phyloP scores from a whole-genome alignment of 106 monocot species.

The Dendrobium officinale region DNA sequence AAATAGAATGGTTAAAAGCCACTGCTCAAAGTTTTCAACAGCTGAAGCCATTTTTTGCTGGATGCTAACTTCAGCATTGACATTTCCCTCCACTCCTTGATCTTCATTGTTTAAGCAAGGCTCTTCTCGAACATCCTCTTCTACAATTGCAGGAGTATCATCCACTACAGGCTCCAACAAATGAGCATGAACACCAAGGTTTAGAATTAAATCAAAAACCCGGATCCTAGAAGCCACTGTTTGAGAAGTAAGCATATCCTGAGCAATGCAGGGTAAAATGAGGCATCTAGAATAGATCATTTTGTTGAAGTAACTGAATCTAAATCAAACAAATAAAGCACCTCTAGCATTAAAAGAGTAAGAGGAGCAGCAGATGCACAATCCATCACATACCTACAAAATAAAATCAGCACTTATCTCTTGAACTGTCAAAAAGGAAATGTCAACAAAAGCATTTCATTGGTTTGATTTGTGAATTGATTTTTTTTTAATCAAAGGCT shows the following conservation, averaged over 20 bases:
- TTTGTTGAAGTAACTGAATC: background rate
- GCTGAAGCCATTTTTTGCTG: slow-evolving; percentile 46
- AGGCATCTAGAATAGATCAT: slow-evolving; percentile 5
- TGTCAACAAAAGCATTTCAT: background rate
- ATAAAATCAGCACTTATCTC: slow-evolving; percentile 5
- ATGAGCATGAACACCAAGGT: slow-evolving; percentile 95
- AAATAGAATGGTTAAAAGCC: slow-evolving; percentile 84
- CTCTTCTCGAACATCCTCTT: slow-evolving; percentile 41
- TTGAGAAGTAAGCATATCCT: slow-evolving; percentile 85
- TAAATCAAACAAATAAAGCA: slow-evolving; percentile 21
- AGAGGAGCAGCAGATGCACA: slow-evolving; percentile 68
- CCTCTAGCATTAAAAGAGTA: slow-evolving; percentile 91
- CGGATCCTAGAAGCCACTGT: slow-evolving; percentile 51
- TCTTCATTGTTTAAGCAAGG: slow-evolving; percentile 30
- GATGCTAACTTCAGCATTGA: slow-evolving; percentile 17
- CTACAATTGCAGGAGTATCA: slow-evolving; percentile 43
- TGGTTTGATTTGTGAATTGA: background rate
- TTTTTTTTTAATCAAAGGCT: background rate
- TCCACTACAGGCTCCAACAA: slow-evolving; percentile 74
- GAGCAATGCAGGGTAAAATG: slow-evolving; percentile 14
- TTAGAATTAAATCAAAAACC: slow-evolving; percentile 88
- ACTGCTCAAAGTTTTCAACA: slow-evolving; percentile 85
- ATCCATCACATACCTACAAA: slow-evolving; percentile 95
- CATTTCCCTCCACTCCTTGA: slow-evolving; percentile 11
- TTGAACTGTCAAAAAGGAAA: background rate